These are phyloP conservation scores for Cyberlindnera mycetangii DNA, from an alignment of 805 yeast genomes.

Conservation along the genomic window DNA sequence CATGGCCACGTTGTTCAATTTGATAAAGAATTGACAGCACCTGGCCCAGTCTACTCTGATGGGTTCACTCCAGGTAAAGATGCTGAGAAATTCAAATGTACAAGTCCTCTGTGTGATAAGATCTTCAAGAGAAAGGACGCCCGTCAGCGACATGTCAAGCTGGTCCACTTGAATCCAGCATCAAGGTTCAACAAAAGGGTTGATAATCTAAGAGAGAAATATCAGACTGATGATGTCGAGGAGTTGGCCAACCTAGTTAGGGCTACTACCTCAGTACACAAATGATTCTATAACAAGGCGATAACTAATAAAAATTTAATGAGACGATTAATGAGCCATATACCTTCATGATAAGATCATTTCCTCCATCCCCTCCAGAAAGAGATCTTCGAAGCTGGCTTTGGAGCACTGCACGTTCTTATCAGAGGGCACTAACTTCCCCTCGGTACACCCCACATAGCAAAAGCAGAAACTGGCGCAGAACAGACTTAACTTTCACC, in stretches of 20 bases:
- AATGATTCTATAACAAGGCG: not conserved
- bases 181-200: conserved; percentile 40
- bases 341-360: no score
- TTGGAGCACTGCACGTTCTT: no score
- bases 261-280: not conserved
- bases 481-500: no score
- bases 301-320: not conserved
- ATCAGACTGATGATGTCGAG: conserved; percentile 6
- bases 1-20: conserved; percentile 28
- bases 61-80: not conserved
- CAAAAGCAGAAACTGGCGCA: no score
- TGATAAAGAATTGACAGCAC: not conserved
- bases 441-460: no score
- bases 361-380: no score
- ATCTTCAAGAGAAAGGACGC: conserved; percentile 52
- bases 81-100: conserved; percentile 25
- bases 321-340: no score
- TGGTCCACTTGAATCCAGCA: conserved; percentile 43
- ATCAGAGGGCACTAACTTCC: no score
- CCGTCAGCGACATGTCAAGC: conserved; percentile 46
- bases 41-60: not conserved
- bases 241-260: conserved; percentile 5
- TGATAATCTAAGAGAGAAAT: conserved; percentile 7
- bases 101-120: conserved; percentile 40
- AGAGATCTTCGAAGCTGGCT: no score